phyloP scores from a whole-genome alignment of 225 moss, liverwort and hornwort genomes.

The Neckera pumila region DNA sequence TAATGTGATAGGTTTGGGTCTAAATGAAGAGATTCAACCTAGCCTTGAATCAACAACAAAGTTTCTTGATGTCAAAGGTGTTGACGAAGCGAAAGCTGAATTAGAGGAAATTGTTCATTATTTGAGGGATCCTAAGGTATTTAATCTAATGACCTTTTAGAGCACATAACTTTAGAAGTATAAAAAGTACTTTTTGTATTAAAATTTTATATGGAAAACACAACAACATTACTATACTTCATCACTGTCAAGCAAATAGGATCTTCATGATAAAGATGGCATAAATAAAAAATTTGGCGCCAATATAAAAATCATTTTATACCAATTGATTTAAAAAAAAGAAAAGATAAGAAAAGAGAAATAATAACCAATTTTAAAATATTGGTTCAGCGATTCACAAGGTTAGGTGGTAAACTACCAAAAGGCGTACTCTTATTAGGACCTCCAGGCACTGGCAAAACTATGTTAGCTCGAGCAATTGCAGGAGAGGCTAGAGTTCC shows the following conservation, averaged over 20 bases:
- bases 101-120: conserved; percentile 84
- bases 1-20: conserved; percentile 40
- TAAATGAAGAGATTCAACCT: conserved; percentile 87
- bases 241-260: not conserved
- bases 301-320: not conserved
- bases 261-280: not conserved
- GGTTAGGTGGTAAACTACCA: conserved; percentile 72
- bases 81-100: conserved; percentile 78
- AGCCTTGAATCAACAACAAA: conserved; percentile 82
- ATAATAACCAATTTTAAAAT: not conserved
- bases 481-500: conserved; percentile 68
- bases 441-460: conserved; percentile 66
- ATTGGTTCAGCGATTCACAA: conserved; percentile 47
- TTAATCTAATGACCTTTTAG: not conserved
- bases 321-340: too few relatives aligned
- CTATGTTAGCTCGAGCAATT: conserved; percentile 77
- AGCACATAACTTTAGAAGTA: not conserved
- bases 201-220: not conserved
- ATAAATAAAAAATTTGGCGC: too few relatives aligned
- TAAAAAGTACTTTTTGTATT: not conserved
- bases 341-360: too few relatives aligned
- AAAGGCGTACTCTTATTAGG: conserved; percentile 77
- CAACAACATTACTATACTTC: not conserved
- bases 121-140: conserved; percentile 73
- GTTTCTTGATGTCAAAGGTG: conserved; percentile 80